Base-by-base conservation (phyloP, 2,329 filamentous ascomycete species). In the Aureobasidium uvarum region DNA sequence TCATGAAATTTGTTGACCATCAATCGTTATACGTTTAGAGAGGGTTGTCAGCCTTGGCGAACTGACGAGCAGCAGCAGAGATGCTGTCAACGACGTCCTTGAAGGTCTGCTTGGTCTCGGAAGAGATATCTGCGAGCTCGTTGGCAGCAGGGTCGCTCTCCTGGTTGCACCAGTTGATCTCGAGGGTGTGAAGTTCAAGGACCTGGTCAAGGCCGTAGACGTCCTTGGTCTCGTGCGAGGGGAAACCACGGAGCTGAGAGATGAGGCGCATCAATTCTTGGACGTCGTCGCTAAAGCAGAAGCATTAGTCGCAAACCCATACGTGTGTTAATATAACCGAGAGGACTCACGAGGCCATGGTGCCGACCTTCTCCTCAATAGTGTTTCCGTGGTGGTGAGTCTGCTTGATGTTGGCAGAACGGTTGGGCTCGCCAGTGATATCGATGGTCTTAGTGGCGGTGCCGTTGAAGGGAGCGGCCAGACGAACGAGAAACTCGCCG, bases 41-140 rank as follows among this genome's bases (percentile, higher is more conserved):
- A 51, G 58, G 72, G 64, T 73, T 71, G 63, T 79, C 76, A 65
- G 76, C 71, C 74, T 77, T 79, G 1, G 77, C 77, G 64, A 79
- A 79, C 25, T 72, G 73, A 70, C 77, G 74, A 25, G 70, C 76
- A 43, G 78, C 69, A 54, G 77, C 77, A 69, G 78, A 76, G 46
- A 80, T 77, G 67, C 76, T 78, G 38, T 79, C 75, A n/a, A 70
- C 74, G 20, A 79, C 72, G 38, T 77, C 70, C 74, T 77, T 78
- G 68, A 79, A 79, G 36, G 76, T 76, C 62, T 79, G 74, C 72
- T 78, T 80, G 68, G 76, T 74, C 74, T 80, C 77, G 7, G 68
- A 72, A 1, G 73, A 73, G 20, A 79, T 67, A 65, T 77, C 75
- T 18, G 68, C 69, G 2, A 75, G 70, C 13, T 71, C 71, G 36